Evolutionary conservation across 140 eudicot species (phyloP).

Genomic region (Erigeron philadelphicus): DNA sequence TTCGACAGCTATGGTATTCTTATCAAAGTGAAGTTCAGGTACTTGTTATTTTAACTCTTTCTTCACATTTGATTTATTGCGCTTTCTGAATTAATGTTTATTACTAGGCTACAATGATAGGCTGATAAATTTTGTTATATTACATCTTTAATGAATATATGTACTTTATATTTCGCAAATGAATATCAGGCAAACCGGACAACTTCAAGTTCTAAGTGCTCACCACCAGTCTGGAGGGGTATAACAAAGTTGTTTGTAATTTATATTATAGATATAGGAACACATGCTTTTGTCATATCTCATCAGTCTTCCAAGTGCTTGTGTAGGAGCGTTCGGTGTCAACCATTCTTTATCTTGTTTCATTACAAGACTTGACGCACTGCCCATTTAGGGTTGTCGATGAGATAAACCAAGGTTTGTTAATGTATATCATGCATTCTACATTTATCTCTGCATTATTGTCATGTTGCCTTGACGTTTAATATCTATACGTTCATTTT

Average conservation of each 20-base stretch:
- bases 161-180: slow-evolving; percentile 19
- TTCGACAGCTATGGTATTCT: slow-evolving; percentile 82
- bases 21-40: slow-evolving; percentile 97
- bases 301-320: slow-evolving; percentile 10
- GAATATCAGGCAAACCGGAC: slow-evolving; percentile 63
- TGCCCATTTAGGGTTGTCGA: slow-evolving; percentile 99
- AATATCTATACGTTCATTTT: slow-evolving; percentile 2
- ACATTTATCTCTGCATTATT: slow-evolving; percentile 10
- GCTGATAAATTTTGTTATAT: background rate
- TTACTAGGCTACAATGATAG: background rate
- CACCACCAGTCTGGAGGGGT: slow-evolving; percentile 99
- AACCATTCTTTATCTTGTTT: slow-evolving; percentile 94
- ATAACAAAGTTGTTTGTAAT: slow-evolving; percentile 15
- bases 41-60: slow-evolving; percentile 9
- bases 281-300: slow-evolving; percentile 1
- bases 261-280: background rate
- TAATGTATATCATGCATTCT: background rate
- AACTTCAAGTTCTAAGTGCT: slow-evolving; percentile 91
- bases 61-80: background rate
- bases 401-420: slow-evolving; percentile 91
- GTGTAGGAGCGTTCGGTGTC: slow-evolving; percentile 93
- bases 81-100: background rate
- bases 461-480: background rate
- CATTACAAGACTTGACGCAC: slow-evolving; percentile 90
- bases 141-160: background rate